Percentiles rank a stretch among this genome's conserved stretches.
Evolutionary conservation across 148 eudicot species (phyloP).

Genomic region (Dianthus caryophyllus): DNA sequence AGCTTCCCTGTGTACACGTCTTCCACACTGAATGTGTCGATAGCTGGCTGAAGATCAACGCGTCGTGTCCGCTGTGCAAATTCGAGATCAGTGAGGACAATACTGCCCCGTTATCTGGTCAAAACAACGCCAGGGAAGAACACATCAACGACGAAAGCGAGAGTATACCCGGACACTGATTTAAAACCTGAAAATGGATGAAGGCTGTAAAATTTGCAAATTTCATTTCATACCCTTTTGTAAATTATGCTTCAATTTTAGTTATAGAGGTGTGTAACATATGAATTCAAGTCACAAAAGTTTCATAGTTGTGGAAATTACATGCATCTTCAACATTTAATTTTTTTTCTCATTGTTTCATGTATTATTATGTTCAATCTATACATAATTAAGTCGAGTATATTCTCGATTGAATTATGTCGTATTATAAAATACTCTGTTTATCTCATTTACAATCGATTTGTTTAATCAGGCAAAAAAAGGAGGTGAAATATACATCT

Average conservation of each 20-base stretch:
- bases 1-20: constrained; percentile 39
- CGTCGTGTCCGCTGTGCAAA: constrained; percentile 45
- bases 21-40: constrained; percentile 43
- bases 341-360: neutral
- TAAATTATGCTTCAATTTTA: constrained; percentile 2
- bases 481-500: no score
- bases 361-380: neutral
- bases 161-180: constrained; percentile 3
- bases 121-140: constrained; percentile 16
- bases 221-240: neutral
- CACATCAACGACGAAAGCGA: constrained; percentile 8
- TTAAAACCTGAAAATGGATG: neutral
- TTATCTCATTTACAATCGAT: no score
- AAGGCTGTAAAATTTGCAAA: neutral
- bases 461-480: no score
- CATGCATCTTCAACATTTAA: neutral
- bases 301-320: constrained; percentile 9
- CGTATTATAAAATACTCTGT: no score
- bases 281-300: neutral
- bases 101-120: constrained; percentile 6
- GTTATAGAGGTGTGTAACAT: neutral
- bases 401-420: no score
- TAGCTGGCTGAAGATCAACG: constrained; percentile 43
- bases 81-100: constrained; percentile 30
- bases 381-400: no score